These are phyloP conservation scores for Leptosphaerulina australis DNA, from an alignment of 2,329 filamentous ascomycete species.

Conservation along the genomic window DNA sequence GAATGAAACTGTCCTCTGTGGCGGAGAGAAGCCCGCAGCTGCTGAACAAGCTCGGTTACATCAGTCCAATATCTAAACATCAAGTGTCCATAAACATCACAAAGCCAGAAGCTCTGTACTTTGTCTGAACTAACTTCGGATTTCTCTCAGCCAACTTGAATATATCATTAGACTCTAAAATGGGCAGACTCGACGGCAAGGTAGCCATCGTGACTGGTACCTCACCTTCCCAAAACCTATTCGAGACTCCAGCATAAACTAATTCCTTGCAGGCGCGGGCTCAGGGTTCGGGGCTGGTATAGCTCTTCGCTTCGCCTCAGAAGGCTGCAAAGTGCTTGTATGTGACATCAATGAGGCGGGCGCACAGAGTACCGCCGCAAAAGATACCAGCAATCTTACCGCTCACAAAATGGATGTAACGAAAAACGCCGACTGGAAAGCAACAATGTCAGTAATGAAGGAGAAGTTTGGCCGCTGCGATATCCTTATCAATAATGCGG, in stretches of 20 bases:
- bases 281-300: constrained; percentile 70
- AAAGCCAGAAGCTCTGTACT: no score
- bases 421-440: constrained; percentile 58
- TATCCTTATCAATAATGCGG: constrained; percentile 67
- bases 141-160: background rate
- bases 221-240: constrained; percentile 4
- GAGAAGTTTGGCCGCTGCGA: constrained; percentile 62
- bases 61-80: no score
- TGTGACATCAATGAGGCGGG: constrained; percentile 64
- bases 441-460: constrained; percentile 60
- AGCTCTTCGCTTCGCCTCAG: constrained; percentile 62
- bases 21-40: constrained; percentile 12
- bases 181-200: constrained; percentile 58
- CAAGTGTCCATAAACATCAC: no score
- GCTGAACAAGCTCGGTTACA: constrained; percentile 8
- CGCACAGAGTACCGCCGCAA: constrained; percentile 57
- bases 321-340: constrained; percentile 67
- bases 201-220: constrained; percentile 63
- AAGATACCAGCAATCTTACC: constrained; percentile 46
- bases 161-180: constrained; percentile 20
- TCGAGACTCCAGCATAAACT: constrained; percentile 7
- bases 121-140: background rate
- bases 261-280: constrained; percentile 56
- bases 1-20: background rate
- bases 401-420: constrained; percentile 60